Conservation (phyloP, 1,139 yeast genomes). For the Diutina mesorugosa region DNA sequence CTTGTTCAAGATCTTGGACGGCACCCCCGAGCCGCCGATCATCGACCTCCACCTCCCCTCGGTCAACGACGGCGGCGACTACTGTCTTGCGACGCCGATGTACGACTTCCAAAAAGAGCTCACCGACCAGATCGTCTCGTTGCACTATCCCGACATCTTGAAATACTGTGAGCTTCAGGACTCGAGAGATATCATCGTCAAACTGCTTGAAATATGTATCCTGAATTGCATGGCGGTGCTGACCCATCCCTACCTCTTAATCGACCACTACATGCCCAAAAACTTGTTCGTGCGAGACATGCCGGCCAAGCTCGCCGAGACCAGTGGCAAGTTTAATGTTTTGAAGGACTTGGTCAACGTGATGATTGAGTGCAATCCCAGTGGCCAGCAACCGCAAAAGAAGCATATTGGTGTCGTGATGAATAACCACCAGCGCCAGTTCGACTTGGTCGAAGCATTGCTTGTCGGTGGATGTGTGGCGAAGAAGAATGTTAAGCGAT, state of each 20-base stretch:
- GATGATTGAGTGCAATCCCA: conserved; percentile 8
- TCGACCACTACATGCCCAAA: conserved; percentile 80
- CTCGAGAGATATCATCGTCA: conserved; percentile 44
- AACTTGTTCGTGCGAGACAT: conserved; percentile 66
- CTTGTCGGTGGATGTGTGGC: background rate
- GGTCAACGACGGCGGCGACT: conserved; percentile 47
- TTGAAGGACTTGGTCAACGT: conserved; percentile 45
- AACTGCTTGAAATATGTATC: conserved; percentile 61
- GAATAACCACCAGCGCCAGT: conserved; percentile 39
- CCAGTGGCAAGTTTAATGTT: conserved; percentile 77
- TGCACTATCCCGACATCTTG: conserved; percentile 83
- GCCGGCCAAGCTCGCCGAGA: conserved; percentile 61
- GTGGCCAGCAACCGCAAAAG: conserved; percentile 17
- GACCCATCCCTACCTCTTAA: conserved; percentile 78
- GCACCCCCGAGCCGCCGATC: conserved; percentile 75
- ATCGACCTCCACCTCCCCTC: conserved; percentile 36
- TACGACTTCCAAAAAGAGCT: conserved; percentile 80
- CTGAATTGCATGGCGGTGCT: conserved; percentile 68
- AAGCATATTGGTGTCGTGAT: conserved; percentile 22
- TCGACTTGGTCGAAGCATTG: conserved; percentile 25
- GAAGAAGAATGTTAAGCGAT: conserved; percentile 2
- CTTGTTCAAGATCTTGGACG: conserved; percentile 61
- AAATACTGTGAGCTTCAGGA: conserved; percentile 68
- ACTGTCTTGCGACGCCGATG: conserved; percentile 76
- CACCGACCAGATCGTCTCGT: conserved; percentile 84